These are phyloP conservation scores for Aspergillus sp. DNA, from an alignment of 2,329 filamentous ascomycete genomes.

Conservation along the genomic window DNA sequence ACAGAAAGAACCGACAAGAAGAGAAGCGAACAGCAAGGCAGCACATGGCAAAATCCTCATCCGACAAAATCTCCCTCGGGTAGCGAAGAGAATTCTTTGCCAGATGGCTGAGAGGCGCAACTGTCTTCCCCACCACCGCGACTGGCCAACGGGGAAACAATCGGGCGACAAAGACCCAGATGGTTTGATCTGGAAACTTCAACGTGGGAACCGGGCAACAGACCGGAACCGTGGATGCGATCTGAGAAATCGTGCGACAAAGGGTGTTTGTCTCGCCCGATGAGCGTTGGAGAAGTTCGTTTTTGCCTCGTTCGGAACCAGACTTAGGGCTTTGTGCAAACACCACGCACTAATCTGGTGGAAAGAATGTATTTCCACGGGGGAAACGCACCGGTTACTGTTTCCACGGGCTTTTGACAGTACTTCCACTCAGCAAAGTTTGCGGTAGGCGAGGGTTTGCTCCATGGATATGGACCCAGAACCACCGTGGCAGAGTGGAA, in stretches of 20 bases:
- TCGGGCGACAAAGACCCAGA: background rate
- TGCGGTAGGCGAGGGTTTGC: background rate
- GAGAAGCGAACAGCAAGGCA: background rate
- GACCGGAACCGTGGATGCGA: background rate
- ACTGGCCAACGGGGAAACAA: background rate
- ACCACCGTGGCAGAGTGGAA: background rate
- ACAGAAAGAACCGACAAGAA: background rate
- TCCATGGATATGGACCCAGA: background rate
- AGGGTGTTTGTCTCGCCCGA: background rate
- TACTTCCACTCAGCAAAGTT: background rate
- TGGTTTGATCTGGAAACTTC: background rate
- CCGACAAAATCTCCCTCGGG: too few species aligned
- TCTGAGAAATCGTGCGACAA: background rate
- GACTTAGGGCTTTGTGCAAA: constrained; percentile 1
- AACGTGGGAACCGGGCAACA: background rate
- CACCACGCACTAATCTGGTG: background rate
- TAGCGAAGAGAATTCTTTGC: too few species aligned
- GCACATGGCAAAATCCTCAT: too few species aligned
- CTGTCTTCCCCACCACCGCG: background rate
- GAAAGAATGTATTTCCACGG: background rate
- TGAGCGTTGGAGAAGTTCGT: background rate
- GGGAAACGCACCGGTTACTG: background rate
- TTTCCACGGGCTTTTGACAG: background rate
- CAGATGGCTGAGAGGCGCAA: background rate
- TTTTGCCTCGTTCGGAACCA: constrained; percentile 4